Evolutionary conservation across 129 eudicot species (phyloP).

Genomic region (Tanacetum coccineum): DNA sequence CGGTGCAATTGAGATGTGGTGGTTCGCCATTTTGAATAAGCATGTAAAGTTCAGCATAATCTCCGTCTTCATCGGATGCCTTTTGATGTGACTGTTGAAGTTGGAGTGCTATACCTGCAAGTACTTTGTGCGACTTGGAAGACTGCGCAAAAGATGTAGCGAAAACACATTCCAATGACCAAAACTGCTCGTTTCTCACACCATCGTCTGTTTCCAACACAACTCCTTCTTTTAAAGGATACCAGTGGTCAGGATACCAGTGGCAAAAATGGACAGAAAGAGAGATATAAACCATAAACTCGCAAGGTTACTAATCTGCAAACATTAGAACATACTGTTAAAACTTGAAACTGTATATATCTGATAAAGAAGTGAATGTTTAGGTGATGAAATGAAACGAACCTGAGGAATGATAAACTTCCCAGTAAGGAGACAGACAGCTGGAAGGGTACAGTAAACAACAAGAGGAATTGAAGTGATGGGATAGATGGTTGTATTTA

Average conservation of each 20-base stretch:
- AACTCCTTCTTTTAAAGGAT: constrained; percentile 91
- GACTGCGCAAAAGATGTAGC: constrained; percentile 83
- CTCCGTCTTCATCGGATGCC: constrained; percentile 93
- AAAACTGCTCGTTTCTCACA: constrained; percentile 95
- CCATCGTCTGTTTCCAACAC: constrained; percentile 91
- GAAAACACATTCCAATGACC: constrained; percentile 90
- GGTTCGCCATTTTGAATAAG: constrained; percentile 96
- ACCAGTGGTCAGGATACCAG: constrained; percentile 89
- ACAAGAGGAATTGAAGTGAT: constrained; percentile 84
- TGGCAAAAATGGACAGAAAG: constrained; percentile 85
- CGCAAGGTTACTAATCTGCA: constrained; percentile 86
- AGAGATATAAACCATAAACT: constrained; percentile 88
- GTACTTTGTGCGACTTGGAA: constrained; percentile 85
- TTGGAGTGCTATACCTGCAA: constrained; percentile 89
- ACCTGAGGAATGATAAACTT: constrained; percentile 97
- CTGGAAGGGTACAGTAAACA: constrained; percentile 82
- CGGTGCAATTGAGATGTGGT: constrained; percentile 88
- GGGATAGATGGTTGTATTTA: constrained; percentile 87
- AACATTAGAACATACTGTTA: neutral
- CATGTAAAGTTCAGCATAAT: constrained; percentile 71
- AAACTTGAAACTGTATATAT: too few relatives aligned
- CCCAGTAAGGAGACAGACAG: constrained; percentile 89
- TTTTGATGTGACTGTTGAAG: constrained; percentile 87
- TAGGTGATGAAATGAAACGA: neutral
- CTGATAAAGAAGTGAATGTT: neutral